Percentiles rank a stretch among this genome's conserved stretches.
These are phyloP conservation scores for Cryphonectria japonica DNA, from an alignment of 2,329 filamentous ascomycete genomes.

Conservation along the genomic window DNA sequence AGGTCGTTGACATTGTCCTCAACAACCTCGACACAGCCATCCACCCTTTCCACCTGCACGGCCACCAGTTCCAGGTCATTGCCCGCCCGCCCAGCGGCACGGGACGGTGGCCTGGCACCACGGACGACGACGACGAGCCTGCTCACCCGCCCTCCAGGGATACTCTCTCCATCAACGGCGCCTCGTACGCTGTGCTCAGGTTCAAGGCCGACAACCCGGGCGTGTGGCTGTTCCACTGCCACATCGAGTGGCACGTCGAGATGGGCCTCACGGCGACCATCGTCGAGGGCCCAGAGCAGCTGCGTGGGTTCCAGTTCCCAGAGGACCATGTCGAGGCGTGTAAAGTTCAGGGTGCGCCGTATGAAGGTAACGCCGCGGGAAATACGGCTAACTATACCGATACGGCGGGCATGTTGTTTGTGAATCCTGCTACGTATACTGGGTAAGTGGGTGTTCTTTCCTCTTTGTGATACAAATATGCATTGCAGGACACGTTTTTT, in stretches of 20 bases:
- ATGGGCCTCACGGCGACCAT: conserved; percentile 61
- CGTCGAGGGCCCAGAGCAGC: conserved; percentile 61
- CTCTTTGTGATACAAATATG: no score
- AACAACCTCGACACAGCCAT: conserved; percentile 53
- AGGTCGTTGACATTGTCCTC: conserved; percentile 52
- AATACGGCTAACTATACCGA: conserved; percentile 61
- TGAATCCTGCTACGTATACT: conserved; percentile 49
- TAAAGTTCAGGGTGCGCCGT: conserved; percentile 50
- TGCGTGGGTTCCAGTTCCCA: conserved; percentile 59
- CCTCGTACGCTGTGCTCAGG: conserved; percentile 54
- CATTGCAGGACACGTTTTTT: no score
- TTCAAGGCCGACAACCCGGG: conserved; percentile 58
- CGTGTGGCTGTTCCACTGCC: conserved; percentile 61
- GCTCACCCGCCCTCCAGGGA: conserved; percentile 42
- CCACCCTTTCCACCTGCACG: conserved; percentile 60
- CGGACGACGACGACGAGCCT: conserved; percentile 37
- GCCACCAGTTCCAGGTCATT: conserved; percentile 59
- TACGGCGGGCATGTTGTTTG: conserved; percentile 54
- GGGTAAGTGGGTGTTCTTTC: conserved; percentile 45
- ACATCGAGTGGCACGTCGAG: conserved; percentile 65
- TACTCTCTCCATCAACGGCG: conserved; percentile 43
- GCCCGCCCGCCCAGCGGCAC: conserved; percentile 42
- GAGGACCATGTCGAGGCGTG: conserved; percentile 57
- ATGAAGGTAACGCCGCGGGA: conserved; percentile 68
- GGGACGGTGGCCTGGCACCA: conserved; percentile 43